These are phyloP conservation scores for Phialophora expanda DNA, from an alignment of 2,329 filamentous ascomycete genomes.

Conservation along the genomic window DNA sequence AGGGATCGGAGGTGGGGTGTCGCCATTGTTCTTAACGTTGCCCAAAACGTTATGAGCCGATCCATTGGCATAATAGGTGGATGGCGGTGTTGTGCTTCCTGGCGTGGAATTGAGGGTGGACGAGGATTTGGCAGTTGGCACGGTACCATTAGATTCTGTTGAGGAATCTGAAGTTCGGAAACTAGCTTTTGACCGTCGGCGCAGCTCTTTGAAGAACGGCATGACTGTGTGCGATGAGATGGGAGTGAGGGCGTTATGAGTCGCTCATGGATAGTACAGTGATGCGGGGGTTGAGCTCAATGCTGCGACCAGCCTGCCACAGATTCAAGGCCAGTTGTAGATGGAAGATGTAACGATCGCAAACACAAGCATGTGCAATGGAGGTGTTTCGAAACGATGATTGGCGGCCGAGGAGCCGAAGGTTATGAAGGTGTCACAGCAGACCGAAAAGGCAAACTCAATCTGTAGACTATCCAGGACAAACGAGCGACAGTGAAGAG, in stretches of 20 bases:
- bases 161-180: constrained; percentile 70
- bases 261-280: constrained; percentile 25
- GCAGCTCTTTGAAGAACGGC: constrained; percentile 76
- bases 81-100: constrained; percentile 76
- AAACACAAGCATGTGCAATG: constrained; percentile 34
- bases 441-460: constrained; percentile 5
- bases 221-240: constrained; percentile 40
- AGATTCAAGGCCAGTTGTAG: constrained; percentile 13
- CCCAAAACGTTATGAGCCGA: constrained; percentile 66
- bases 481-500: constrained; percentile 30
- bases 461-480: constrained; percentile 7
- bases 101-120: constrained; percentile 65
- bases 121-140: constrained; percentile 67
- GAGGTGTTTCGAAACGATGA: constrained; percentile 21
- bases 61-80: constrained; percentile 69
- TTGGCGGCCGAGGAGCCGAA: constrained; percentile 2
- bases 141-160: constrained; percentile 65
- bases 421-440: constrained; percentile 10
- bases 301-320: constrained; percentile 19
- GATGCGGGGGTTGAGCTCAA: constrained; percentile 16
- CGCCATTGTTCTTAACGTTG: constrained; percentile 58
- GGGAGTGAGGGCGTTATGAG: constrained; percentile 14
- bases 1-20: constrained; percentile 49
- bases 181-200: constrained; percentile 76
- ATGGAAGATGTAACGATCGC: constrained; percentile 25